These are phyloP conservation scores for Myxozyma sirexii DNA, from an alignment of 805 yeast genomes.

Conservation along the genomic window DNA sequence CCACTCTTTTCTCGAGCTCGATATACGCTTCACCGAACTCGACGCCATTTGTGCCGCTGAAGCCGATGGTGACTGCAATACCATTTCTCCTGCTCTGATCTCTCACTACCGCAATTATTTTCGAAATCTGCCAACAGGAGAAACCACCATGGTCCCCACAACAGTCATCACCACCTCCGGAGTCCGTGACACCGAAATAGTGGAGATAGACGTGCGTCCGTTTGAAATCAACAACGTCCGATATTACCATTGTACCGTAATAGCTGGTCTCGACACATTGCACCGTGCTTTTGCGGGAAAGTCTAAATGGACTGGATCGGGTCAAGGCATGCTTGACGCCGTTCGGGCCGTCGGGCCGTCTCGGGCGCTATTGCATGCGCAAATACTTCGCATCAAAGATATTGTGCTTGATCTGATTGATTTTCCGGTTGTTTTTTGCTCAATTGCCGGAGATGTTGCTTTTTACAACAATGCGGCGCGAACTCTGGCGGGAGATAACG, in stretches of 20 bases:
- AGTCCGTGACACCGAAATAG: neutral
- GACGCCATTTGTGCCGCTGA: neutral
- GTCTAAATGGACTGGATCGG: neutral
- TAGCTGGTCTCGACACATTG: neutral
- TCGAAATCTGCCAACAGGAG: neutral
- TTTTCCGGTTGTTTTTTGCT: conserved; percentile 10
- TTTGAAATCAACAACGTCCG: neutral
- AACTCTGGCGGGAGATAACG: neutral
- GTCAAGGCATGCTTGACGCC: neutral
- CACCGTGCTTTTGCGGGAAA: neutral
- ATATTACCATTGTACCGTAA: neutral
- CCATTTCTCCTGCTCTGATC: neutral
- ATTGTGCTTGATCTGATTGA: conserved; percentile 12
- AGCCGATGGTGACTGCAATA: no score
- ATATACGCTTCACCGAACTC: neutral
- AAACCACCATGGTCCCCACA: neutral
- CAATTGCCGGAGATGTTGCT: neutral
- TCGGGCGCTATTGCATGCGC: neutral
- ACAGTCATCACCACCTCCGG: neutral
- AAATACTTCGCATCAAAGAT: conserved; percentile 7
- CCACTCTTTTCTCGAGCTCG: conserved; percentile 6
- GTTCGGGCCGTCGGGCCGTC: conserved; percentile 1
- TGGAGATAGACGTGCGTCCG: conserved; percentile 2
- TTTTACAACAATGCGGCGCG: conserved; percentile 5
- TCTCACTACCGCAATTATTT: neutral